These are phyloP conservation scores for Saksenaea oblongispora DNA, from an alignment of 371 early-diverging fungal species.

Conservation along the genomic window DNA sequence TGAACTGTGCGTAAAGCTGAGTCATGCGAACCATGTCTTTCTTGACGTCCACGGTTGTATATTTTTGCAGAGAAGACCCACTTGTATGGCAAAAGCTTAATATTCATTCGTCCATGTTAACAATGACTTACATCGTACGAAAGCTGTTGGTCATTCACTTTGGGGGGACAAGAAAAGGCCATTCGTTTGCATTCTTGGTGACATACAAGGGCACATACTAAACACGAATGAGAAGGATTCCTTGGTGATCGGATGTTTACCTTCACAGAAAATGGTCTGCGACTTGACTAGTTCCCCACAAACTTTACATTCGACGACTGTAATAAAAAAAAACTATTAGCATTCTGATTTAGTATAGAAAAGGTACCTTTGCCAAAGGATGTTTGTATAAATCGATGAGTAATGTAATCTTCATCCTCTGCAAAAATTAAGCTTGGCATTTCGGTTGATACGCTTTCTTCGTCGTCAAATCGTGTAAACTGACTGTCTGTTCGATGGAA, in stretches of 20 bases:
- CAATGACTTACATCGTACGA: constrained; percentile 37
- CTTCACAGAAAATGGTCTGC: constrained; percentile 38
- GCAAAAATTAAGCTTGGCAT: background rate
- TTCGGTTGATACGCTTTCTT: background rate
- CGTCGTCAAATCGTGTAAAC: background rate
- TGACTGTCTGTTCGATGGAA: background rate
- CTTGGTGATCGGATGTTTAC: constrained; percentile 12
- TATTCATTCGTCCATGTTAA: background rate
- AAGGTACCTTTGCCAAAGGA: constrained; percentile 22
- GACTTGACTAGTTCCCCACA: constrained; percentile 31
- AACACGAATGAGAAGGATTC: background rate
- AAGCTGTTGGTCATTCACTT: constrained; percentile 33
- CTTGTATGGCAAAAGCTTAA: constrained; percentile 6
- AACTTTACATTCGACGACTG: constrained; percentile 44
- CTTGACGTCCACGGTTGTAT: constrained; percentile 21
- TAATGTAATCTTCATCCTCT: constrained; percentile 16
- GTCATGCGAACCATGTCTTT: constrained; percentile 1
- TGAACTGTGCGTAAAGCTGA: background rate
- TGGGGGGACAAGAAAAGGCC: constrained; percentile 32
- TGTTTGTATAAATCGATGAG: constrained; percentile 35
- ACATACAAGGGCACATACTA: constrained; percentile 46
- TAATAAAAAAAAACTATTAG: background rate
- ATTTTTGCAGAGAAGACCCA: constrained; percentile 32
- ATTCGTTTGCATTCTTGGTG: constrained; percentile 28
- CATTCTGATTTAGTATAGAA: background rate